Evolutionary conservation across 2,329 filamentous ascomycete genomes (phyloP).

Genomic region (Aschersonia sp.): DNA sequence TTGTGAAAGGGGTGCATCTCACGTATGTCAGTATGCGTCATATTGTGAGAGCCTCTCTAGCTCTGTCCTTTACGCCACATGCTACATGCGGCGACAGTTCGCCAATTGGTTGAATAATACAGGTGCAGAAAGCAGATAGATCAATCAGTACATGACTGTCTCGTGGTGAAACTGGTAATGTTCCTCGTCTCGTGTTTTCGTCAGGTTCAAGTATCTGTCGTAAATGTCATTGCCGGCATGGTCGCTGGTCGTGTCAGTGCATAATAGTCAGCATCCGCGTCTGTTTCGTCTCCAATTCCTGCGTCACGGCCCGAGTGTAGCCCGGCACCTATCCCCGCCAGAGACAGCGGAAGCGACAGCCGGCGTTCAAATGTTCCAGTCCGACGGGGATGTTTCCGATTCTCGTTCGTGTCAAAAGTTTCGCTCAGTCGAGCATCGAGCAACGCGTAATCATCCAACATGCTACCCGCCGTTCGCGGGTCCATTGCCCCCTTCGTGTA

Average conservation of each 20-base stretch:
- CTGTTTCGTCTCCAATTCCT: not conserved
- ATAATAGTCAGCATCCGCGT: not conserved
- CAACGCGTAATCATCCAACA: too few relatives aligned
- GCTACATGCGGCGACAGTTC: not conserved
- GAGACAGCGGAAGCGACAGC: slow-evolving; percentile 6
- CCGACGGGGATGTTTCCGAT: not conserved
- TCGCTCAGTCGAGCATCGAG: too few relatives aligned
- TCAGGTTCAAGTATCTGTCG: not conserved
- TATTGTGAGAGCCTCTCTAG: not conserved
- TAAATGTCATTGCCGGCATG: not conserved
- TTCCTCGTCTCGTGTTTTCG: not conserved
- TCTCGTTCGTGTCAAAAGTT: not conserved
- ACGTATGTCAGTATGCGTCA: not conserved
- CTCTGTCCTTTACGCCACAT: not conserved
- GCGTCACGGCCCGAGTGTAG: slow-evolving; percentile 1
- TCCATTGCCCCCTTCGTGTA: too few relatives aligned
- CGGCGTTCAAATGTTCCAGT: not conserved
- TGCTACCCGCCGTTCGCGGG: too few relatives aligned
- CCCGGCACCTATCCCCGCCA: slow-evolving; percentile 12
- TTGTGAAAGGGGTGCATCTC: too few relatives aligned
- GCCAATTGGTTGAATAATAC: too few relatives aligned
- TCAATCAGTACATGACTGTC: too few relatives aligned
- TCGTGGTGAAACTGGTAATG: not conserved
- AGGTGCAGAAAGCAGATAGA: too few relatives aligned
- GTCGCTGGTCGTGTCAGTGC: not conserved